A percentile compares a stretch with the other conserved stretches of the same genome.
These are phyloP conservation scores for Cyclanthera cordifolia DNA, from an alignment of 306 rosid species.

Conservation along the genomic window DNA sequence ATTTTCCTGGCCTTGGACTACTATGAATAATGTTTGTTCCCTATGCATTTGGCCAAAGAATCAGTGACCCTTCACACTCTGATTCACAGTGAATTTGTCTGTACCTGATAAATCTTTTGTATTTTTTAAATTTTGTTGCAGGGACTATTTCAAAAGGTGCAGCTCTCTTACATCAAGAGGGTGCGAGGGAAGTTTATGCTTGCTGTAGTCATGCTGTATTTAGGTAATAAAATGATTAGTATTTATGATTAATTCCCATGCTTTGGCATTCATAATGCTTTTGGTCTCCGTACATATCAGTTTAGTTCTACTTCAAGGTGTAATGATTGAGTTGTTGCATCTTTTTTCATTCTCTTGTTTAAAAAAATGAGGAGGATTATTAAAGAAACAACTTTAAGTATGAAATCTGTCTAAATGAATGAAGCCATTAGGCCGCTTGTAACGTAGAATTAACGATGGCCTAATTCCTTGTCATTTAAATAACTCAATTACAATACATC, in stretches of 20 bases:
- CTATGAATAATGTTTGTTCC: background rate
- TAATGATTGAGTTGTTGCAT: background rate
- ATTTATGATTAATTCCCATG: too few relatives aligned
- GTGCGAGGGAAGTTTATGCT: conserved; percentile 97
- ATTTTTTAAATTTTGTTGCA: conserved; percentile 4
- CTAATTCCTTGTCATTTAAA: background rate
- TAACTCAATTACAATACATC: background rate
- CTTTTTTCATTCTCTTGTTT: too few relatives aligned
- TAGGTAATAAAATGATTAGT: conserved; percentile 38
- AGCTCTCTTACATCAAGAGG: conserved; percentile 78
- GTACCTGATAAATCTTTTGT: background rate
- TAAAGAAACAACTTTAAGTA: background rate
- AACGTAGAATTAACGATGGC: background rate
- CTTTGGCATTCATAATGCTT: too few relatives aligned
- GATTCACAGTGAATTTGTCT: background rate
- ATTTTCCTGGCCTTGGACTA: background rate
- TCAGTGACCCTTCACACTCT: background rate
- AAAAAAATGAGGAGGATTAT: too few relatives aligned
- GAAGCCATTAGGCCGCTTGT: background rate
- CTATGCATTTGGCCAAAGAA: background rate
- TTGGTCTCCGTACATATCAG: background rate
- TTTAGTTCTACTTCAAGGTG: background rate
- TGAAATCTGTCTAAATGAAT: background rate
- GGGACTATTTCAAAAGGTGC: conserved; percentile 97
- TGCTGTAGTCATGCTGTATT: conserved; percentile 93